A percentile compares a stretch with the other conserved stretches of the same genome.
Conservation (phyloP, 768 basidiomycete species). For the Kwoniella pini region DNA sequence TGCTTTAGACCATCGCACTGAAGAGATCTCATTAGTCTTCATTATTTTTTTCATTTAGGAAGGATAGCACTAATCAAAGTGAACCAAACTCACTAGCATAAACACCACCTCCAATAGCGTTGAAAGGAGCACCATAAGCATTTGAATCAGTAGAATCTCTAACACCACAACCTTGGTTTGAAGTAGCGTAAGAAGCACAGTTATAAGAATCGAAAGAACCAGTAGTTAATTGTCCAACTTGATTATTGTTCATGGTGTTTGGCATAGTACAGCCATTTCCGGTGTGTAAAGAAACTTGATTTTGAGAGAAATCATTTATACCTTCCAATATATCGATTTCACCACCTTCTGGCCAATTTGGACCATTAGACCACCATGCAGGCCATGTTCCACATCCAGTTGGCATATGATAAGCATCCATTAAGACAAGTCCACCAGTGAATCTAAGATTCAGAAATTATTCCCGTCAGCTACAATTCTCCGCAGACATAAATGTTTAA, state of each 20-base stretch:
- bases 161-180: conserved; percentile 66
- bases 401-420: conserved; percentile 88
- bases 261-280: conserved; percentile 55
- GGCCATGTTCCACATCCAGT: conserved; percentile 88
- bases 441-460: conserved; percentile 37
- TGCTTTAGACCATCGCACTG: conserved; percentile 72
- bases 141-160: conserved; percentile 61
- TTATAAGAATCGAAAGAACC: conserved; percentile 50
- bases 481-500: conserved; percentile 60
- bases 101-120: conserved; percentile 78
- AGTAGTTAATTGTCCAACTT: conserved; percentile 45
- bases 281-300: conserved; percentile 58
- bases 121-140: conserved; percentile 84
- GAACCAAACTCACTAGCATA: conserved; percentile 71
- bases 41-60: background rate
- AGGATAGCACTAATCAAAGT: too few species aligned
- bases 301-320: conserved; percentile 55
- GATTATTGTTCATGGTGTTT: conserved; percentile 22
- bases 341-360: conserved; percentile 53
- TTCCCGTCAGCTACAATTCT: conserved; percentile 60
- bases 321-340: conserved; percentile 58
- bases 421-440: conserved; percentile 69
- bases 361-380: conserved; percentile 62
- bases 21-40: conserved; percentile 1
- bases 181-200: conserved; percentile 51